These are phyloP conservation scores for Camellia lanceoleosa DNA, from an alignment of 148 eudicot species.

Conservation along the genomic window DNA sequence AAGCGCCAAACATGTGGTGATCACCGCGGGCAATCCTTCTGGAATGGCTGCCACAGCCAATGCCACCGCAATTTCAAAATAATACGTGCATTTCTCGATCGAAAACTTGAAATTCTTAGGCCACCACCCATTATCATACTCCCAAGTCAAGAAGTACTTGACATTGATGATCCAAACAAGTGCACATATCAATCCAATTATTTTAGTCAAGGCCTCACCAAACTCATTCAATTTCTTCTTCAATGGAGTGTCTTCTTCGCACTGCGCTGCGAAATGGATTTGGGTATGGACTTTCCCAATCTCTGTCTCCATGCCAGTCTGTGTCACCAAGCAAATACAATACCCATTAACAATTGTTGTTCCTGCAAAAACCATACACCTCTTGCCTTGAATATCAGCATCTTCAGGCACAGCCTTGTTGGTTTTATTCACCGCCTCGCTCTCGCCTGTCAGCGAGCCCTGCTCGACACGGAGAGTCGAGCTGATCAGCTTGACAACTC, in stretches of 20 bases:
- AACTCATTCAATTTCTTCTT: conserved; percentile 50
- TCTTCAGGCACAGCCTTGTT: conserved; percentile 18
- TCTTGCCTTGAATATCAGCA: conserved; percentile 44
- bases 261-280: conserved; percentile 43
- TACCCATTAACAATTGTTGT: conserved; percentile 46
- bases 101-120: conserved; percentile 51
- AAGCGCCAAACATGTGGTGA: conserved; percentile 51
- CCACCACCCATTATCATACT: conserved; percentile 40
- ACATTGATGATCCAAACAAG: conserved; percentile 50
- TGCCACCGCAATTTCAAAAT: conserved; percentile 53
- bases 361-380: conserved; percentile 51
- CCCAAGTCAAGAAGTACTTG: conserved; percentile 52
- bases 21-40: conserved; percentile 57
- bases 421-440: conserved; percentile 29
- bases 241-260: conserved; percentile 47
- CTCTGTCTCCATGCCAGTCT: conserved; percentile 46
- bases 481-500: conserved; percentile 20
- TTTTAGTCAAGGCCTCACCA: conserved; percentile 40
- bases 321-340: conserved; percentile 42
- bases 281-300: conserved; percentile 45
- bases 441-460: conserved; percentile 31
- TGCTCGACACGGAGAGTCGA: conserved; percentile 27
- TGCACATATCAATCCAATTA: conserved; percentile 40
- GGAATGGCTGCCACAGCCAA: conserved; percentile 57
- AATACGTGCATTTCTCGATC: conserved; percentile 50